phyloP scores from a whole-genome alignment of 148 eudicot species.

The Camellia japonica region DNA sequence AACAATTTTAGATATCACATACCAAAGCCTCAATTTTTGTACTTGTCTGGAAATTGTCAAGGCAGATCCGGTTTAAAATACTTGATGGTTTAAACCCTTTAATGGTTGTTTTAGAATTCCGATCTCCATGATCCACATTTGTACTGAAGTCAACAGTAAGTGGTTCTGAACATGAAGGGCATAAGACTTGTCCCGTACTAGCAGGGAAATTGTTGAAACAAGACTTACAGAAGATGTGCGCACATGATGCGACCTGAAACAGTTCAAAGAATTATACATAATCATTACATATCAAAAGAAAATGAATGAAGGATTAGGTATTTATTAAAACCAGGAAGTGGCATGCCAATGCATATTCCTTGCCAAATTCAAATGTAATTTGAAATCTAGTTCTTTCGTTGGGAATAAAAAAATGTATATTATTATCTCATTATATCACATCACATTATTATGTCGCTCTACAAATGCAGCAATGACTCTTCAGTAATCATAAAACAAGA shows the following conservation, averaged over 20 bases:
- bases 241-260: constrained; percentile 76
- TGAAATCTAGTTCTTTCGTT: background rate
- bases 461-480: background rate
- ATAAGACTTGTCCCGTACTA: constrained; percentile 54
- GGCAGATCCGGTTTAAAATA: constrained; percentile 74
- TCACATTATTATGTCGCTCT: background rate
- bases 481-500: background rate
- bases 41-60: constrained; percentile 88
- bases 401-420: background rate
- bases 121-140: constrained; percentile 38
- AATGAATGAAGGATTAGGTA: background rate
- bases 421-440: background rate
- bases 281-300: constrained; percentile 7
- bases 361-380: background rate
- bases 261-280: background rate
- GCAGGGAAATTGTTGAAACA: constrained; percentile 73
- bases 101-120: constrained; percentile 48
- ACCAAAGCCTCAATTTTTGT: constrained; percentile 98
- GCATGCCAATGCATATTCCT: background rate
- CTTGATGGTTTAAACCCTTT: constrained; percentile 77
- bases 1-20: constrained; percentile 23
- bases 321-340: background rate
- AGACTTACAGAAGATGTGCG: constrained; percentile 71
- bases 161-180: constrained; percentile 84
- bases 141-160: constrained; percentile 85